Conservation (phyloP, 768 basidiomycete species). For the Amanita rimosa region DNA sequence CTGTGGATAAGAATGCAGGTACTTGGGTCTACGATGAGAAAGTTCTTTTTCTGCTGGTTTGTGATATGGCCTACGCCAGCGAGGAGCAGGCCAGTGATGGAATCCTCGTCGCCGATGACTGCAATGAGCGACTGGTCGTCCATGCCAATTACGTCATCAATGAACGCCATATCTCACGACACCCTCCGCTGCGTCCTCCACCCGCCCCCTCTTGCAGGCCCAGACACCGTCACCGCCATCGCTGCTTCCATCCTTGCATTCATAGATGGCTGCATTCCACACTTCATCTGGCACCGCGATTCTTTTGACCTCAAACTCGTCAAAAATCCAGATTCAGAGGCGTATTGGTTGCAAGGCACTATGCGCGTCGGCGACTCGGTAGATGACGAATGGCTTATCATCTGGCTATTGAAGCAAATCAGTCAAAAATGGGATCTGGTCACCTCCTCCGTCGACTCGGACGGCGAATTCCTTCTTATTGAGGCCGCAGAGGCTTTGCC, state of each 20-base stretch:
- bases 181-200: conserved; percentile 71
- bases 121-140: conserved; percentile 82
- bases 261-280: conserved; percentile 41
- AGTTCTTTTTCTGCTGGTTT: conserved; percentile 93
- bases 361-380: conserved; percentile 93
- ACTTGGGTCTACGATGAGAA: conserved; percentile 93
- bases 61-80: conserved; percentile 92
- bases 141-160: conserved; percentile 29
- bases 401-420: conserved; percentile 79
- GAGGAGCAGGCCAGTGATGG: conserved; percentile 89
- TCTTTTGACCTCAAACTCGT: conserved; percentile 68
- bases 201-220: conserved; percentile 45
- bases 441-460: conserved; percentile 78
- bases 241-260: conserved; percentile 55
- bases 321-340: conserved; percentile 27
- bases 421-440: conserved; percentile 71
- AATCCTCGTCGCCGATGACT: conserved; percentile 99
- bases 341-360: conserved; percentile 63
- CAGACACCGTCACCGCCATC: conserved; percentile 48
- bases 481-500: conserved; percentile 91
- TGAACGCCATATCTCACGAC: conserved; percentile 78
- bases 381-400: conserved; percentile 97
- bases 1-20: neutral
- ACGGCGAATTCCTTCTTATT: conserved; percentile 93
- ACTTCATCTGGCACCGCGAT: conserved; percentile 79